These are phyloP conservation scores for Picea abies DNA, from an alignment of 83 land plant species.

Conservation along the genomic window DNA sequence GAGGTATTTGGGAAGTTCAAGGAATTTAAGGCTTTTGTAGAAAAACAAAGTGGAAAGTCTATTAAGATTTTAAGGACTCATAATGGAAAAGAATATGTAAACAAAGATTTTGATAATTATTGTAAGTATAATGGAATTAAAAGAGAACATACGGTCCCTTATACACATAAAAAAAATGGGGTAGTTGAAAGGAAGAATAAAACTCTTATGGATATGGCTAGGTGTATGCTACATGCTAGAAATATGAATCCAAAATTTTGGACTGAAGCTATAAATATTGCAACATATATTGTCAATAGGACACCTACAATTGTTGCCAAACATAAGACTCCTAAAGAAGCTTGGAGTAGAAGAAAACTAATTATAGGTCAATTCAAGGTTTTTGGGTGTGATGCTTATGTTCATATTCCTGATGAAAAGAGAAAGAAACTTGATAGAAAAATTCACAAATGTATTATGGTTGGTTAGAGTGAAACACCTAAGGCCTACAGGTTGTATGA, in stretches of 20 bases:
- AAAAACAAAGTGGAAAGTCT: not conserved
- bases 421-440: not conserved
- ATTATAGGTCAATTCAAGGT: not conserved
- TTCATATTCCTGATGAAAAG: not conserved
- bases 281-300: no score
- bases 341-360: not conserved
- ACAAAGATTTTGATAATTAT: not conserved
- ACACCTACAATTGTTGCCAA: no score
- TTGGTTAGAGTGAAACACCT: not conserved
- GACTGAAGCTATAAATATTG: no score
- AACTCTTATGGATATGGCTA: slow-evolving; percentile 8
- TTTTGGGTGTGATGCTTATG: not conserved
- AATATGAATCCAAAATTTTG: slow-evolving; percentile 13
- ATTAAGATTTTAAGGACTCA: not conserved
- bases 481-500: not conserved
- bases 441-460: not conserved
- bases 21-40: not conserved
- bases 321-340: not conserved
- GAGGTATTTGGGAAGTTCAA: not conserved
- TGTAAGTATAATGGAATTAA: not conserved
- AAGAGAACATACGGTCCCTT: not conserved
- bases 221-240: slow-evolving; percentile 1
- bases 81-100: not conserved
- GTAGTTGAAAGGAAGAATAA: slow-evolving; percentile 21
- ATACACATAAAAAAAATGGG: slow-evolving; percentile 20